A percentile compares a stretch with the other conserved stretches of the same genome.
Conservation (phyloP, 768 basidiomycete genomes). For the Tulasnella sp. region DNA sequence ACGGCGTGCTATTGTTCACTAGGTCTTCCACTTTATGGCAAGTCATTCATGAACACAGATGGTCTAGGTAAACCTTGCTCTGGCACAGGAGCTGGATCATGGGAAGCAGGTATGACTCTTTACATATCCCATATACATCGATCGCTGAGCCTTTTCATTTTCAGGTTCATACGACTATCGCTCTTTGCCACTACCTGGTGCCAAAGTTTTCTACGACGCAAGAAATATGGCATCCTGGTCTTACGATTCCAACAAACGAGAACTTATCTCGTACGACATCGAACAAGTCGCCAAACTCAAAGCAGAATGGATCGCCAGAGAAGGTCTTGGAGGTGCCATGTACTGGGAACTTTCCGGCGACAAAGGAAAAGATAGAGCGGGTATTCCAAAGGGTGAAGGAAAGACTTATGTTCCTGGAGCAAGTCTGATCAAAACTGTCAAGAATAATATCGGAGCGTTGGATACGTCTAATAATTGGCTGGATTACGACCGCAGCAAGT, state of each 20-base stretch:
- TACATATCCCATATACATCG: neutral
- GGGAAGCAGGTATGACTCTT: neutral
- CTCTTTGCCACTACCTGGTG: constrained; percentile 19
- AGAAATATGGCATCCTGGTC: neutral
- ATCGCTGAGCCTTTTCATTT: neutral
- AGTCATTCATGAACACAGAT: constrained; percentile 69
- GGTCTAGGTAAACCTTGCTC: neutral
- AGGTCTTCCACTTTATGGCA: constrained; percentile 82
- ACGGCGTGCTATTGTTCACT: neutral
- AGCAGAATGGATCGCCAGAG: neutral
- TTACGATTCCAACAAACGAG: neutral
- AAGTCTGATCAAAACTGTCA: constrained; percentile 63
- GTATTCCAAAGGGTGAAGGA: no score
- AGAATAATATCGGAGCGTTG: constrained; percentile 61
- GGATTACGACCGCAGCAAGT: constrained; percentile 58
- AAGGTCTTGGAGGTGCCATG: constrained; percentile 1
- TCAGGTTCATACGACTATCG: neutral
- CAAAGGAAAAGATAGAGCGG: constrained; percentile 61
- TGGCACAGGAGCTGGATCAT: neutral
- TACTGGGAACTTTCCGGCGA: constrained; percentile 30
- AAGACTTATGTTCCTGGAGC: constrained; percentile 58
- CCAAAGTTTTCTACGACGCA: neutral
- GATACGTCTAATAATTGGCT: constrained; percentile 73
- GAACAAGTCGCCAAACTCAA: neutral
- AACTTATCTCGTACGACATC: neutral